Conservation (phyloP, 306 rosid species). For the Prinsepia uniflora region DNA sequence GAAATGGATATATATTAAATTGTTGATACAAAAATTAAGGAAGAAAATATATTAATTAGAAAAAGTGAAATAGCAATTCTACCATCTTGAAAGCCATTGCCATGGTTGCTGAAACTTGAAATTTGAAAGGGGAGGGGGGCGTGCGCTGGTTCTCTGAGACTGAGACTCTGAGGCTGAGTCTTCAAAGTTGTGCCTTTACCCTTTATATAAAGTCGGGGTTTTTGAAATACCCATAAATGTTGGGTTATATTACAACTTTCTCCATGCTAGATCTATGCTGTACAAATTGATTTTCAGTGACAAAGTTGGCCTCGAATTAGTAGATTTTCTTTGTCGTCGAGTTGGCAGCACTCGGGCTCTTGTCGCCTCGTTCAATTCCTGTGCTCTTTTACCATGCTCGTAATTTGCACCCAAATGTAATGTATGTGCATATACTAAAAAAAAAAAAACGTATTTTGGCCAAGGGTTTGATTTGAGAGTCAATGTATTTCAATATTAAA, state of each 20-base stretch:
- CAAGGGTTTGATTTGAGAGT: neutral
- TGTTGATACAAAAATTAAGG: neutral
- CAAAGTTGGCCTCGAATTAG: conserved; percentile 24
- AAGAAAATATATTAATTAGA: neutral
- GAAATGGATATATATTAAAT: neutral
- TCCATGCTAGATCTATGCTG: conserved; percentile 12
- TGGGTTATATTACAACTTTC: conserved; percentile 26
- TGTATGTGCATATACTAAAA: too few species aligned
- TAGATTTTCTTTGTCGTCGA: conserved; percentile 21
- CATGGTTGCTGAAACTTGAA: conserved; percentile 48
- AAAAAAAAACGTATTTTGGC: too few species aligned
- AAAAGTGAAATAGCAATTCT: neutral
- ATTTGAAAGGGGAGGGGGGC: neutral
- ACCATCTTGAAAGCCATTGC: conserved; percentile 99
- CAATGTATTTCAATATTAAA: neutral
- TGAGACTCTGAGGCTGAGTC: conserved; percentile 16
- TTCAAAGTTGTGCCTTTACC: conserved; percentile 1
- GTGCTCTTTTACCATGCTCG: neutral
- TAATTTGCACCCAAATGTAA: neutral
- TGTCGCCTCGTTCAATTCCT: neutral
- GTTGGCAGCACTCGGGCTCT: conserved; percentile 19
- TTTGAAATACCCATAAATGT: conserved; percentile 24
- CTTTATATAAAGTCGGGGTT: conserved; percentile 24
- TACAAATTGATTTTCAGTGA: conserved; percentile 3
- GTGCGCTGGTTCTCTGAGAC: conserved; percentile 10